Conservation (phyloP, 345 rosid species). For the Conringia planisiliqua region DNA sequence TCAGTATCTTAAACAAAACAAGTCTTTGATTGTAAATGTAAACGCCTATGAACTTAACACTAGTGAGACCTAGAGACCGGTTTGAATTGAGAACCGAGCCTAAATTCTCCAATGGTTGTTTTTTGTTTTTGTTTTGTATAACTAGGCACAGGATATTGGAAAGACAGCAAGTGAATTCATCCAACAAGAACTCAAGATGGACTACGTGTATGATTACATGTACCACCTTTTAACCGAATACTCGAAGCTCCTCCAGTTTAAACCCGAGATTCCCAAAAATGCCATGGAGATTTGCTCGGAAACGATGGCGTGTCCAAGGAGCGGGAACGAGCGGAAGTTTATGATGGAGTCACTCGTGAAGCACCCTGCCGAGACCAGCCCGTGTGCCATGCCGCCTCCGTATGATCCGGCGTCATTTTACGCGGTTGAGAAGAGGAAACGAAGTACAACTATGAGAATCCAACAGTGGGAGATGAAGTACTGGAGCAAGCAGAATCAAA, state of each 20-base stretch:
- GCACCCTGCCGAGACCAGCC: conserved; percentile 48
- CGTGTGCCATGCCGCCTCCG: conserved; percentile 62
- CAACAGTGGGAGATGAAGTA: conserved; percentile 45
- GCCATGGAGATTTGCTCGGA: conserved; percentile 60
- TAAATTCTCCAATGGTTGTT: not conserved
- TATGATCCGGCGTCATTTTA: conserved; percentile 51
- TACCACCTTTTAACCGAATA: conserved; percentile 67
- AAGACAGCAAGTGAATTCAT: conserved; percentile 52
- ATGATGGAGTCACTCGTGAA: conserved; percentile 68
- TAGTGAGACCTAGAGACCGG: too few relatives aligned
- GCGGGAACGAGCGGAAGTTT: conserved; percentile 47
- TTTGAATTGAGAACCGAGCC: too few relatives aligned
- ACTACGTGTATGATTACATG: conserved; percentile 75
- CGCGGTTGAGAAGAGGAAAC: conserved; percentile 32
- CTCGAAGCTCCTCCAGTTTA: conserved; percentile 54
- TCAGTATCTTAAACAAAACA: too few relatives aligned
- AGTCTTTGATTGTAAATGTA: too few relatives aligned
- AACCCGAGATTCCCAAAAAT: conserved; percentile 45
- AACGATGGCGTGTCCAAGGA: conserved; percentile 53
- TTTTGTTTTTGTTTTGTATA: not conserved
- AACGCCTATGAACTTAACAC: too few relatives aligned
- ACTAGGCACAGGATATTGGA: conserved; percentile 65
- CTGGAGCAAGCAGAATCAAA: conserved; percentile 42
- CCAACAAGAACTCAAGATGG: conserved; percentile 56
- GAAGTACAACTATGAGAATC: conserved; percentile 14